Evolutionary conservation across 352 stramenopile genomes (phyloP).

Genomic region (Globisporangium spiculum): DNA sequence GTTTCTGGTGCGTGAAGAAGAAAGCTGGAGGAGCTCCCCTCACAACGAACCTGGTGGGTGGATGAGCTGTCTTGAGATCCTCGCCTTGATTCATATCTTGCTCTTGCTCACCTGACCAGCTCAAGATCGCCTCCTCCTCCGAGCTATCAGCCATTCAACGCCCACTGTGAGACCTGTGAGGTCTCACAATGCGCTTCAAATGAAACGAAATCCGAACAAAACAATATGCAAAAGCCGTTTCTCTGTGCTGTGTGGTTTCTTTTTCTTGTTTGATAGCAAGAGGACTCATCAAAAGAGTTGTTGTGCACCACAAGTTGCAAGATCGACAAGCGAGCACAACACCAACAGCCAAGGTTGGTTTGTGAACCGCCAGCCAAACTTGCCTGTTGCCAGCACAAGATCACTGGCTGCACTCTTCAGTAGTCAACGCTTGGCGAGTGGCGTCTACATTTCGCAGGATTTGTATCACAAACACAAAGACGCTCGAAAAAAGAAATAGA

Average conservation of each 20-base stretch:
- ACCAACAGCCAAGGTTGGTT: no score
- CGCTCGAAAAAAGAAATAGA: neutral
- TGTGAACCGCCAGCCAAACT: no score
- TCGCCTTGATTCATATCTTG: conserved; percentile 2
- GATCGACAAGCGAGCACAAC: no score
- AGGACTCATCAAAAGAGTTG: no score
- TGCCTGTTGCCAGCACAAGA: neutral
- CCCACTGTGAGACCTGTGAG: neutral
- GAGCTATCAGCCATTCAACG: neutral
- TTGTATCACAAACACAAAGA: conserved; percentile 1
- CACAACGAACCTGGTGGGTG: neutral
- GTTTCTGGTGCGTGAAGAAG: conserved; percentile 6
- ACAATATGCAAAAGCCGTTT: neutral
- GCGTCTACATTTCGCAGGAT: neutral
- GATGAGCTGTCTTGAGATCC: neutral
- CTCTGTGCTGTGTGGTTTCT: neutral
- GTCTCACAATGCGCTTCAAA: neutral
- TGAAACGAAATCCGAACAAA: neutral
- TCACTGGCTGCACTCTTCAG: neutral
- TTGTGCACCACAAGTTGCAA: no score
- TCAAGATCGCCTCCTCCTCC: conserved; percentile 16
- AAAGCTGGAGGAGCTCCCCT: neutral
- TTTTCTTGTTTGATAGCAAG: neutral
- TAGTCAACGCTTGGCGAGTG: neutral
- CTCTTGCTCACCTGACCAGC: conserved; percentile 1